These are phyloP conservation scores for Ligustrum vulgare DNA, from an alignment of 257 asterid genomes.

Conservation along the genomic window DNA sequence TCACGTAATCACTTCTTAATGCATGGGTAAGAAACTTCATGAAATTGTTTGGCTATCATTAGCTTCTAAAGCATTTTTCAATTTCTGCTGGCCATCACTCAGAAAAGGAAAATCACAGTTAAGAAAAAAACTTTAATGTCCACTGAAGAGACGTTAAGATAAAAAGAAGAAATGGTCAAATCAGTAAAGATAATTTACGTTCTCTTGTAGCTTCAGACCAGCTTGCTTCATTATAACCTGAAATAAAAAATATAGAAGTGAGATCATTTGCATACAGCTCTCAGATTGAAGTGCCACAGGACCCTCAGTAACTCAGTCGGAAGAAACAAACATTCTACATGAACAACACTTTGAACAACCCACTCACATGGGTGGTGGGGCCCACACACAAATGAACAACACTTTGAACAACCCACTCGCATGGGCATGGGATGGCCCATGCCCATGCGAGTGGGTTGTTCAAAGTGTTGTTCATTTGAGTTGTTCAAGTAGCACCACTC, in stretches of 20 bases:
- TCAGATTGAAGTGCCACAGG: background rate
- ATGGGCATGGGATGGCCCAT: too few relatives aligned
- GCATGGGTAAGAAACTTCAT: background rate
- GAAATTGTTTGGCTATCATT: too few relatives aligned
- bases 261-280: slow-evolving; percentile 17
- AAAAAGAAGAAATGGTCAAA: slow-evolving; percentile 20
- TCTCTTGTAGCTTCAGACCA: slow-evolving; percentile 90
- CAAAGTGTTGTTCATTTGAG: too few relatives aligned
- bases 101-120: slow-evolving; percentile 4
- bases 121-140: slow-evolving; percentile 14
- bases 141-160: slow-evolving; percentile 8
- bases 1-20: background rate
- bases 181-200: slow-evolving; percentile 44
- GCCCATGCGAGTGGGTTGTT: too few relatives aligned
- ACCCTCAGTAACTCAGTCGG: background rate
- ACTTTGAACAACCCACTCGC: too few relatives aligned
- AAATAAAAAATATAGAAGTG: slow-evolving; percentile 21
- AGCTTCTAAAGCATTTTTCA: background rate
- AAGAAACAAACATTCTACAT: too few relatives aligned
- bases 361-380: too few relatives aligned
- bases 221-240: slow-evolving; percentile 95
- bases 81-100: slow-evolving; percentile 10
- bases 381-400: too few relatives aligned
- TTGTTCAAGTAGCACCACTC: too few relatives aligned
- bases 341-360: too few relatives aligned